Evolutionary conservation across 768 basidiomycete species (phyloP).

Genomic region (Termitomyces sp.): DNA sequence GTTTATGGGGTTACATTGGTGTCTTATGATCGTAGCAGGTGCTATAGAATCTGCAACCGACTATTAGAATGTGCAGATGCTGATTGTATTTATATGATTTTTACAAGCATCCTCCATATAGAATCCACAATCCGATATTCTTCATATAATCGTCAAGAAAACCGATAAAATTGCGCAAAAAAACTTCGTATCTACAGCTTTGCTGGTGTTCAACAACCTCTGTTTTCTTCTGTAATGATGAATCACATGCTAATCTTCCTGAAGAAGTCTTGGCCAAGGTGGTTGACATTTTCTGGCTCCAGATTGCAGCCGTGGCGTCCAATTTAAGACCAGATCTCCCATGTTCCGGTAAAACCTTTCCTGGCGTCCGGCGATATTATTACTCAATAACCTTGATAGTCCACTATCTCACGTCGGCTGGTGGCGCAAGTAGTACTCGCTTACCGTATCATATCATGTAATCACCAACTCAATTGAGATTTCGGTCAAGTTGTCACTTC

Average conservation of each 20-base stretch:
- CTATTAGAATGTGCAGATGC: background rate
- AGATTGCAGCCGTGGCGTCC: background rate
- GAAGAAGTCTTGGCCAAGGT: background rate
- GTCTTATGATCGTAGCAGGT: constrained; percentile 5
- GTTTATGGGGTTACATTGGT: background rate
- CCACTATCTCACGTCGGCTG: background rate
- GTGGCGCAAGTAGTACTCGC: background rate
- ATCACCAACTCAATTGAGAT: background rate
- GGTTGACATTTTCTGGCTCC: background rate
- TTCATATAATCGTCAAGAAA: background rate
- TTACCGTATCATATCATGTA: background rate
- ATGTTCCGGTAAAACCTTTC: background rate
- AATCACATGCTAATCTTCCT: background rate
- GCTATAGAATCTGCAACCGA: constrained; percentile 3
- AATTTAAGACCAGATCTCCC: background rate
- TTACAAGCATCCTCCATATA: too few relatives aligned
- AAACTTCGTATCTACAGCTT: background rate
- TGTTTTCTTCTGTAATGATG: background rate
- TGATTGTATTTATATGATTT: background rate
- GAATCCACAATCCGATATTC: background rate
- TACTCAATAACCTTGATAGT: background rate
- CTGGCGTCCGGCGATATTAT: background rate
- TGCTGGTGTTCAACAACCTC: background rate
- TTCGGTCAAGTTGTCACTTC: background rate
- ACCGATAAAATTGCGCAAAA: background rate